Percentiles rank a stretch among this genome's conserved stretches.
These are phyloP conservation scores for Pleurotus platypus DNA, from an alignment of 768 basidiomycete genomes.

Conservation along the genomic window DNA sequence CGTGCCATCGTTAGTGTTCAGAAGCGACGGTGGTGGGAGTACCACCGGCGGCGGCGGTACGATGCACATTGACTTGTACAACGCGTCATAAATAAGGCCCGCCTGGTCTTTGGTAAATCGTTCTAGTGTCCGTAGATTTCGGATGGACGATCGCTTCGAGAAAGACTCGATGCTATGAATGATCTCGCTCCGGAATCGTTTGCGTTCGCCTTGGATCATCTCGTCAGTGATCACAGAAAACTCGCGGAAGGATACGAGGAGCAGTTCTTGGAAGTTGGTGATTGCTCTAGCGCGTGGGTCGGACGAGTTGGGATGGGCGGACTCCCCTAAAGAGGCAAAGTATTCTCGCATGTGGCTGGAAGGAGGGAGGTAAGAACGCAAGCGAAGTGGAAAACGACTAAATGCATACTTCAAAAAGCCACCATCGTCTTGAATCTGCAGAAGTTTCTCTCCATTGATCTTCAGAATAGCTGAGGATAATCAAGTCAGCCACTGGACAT, in stretches of 20 bases:
- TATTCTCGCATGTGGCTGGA: conserved; percentile 90
- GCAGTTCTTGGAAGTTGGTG: conserved; percentile 94
- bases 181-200: conserved; percentile 83
- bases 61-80: conserved; percentile 81
- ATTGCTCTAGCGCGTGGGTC: conserved; percentile 92
- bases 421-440: conserved; percentile 95
- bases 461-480: conserved; percentile 80
- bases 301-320: conserved; percentile 85
- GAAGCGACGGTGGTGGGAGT: conserved; percentile 46
- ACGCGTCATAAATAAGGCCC: conserved; percentile 87
- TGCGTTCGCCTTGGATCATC: conserved; percentile 82
- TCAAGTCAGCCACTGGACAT: conserved; percentile 9
- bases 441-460: conserved; percentile 90
- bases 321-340: conserved; percentile 89
- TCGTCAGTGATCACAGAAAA: conserved; percentile 97
- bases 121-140: conserved; percentile 78
- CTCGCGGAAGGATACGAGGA: conserved; percentile 96
- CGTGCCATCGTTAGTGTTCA: conserved; percentile 53
- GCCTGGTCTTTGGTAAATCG: conserved; percentile 85
- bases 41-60: conserved; percentile 61
- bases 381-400: background rate
- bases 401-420: conserved; percentile 83
- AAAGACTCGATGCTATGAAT: conserved; percentile 92
- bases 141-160: conserved; percentile 85
- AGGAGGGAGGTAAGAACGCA: background rate